These are phyloP conservation scores for Entomortierella beljakovae DNA, from an alignment of 192 early-diverging fungal species.

Conservation along the genomic window DNA sequence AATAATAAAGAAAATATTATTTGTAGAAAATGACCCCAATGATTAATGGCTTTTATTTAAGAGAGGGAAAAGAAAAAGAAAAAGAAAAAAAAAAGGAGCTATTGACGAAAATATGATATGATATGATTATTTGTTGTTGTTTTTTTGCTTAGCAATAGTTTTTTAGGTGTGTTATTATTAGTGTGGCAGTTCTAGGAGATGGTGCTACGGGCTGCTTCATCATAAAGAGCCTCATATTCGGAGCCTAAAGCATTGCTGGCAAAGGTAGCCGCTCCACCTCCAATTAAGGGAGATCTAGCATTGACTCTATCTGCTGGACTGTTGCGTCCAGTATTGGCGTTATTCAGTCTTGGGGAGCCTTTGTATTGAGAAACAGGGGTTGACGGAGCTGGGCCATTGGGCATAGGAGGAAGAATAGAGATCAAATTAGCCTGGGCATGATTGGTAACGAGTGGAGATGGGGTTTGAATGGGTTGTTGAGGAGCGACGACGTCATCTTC, in stretches of 20 bases:
- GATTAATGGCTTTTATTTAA: too few species aligned
- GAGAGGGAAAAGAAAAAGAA: not conserved
- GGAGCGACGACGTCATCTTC: not conserved
- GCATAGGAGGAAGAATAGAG: conserved; percentile 9
- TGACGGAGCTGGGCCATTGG: conserved; percentile 2
- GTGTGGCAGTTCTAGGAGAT: conserved; percentile 26
- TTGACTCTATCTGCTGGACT: conserved; percentile 10
- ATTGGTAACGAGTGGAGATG: not conserved
- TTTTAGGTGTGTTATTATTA: too few species aligned
- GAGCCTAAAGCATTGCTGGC: conserved; percentile 15
- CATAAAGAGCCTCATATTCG: conserved; percentile 47
- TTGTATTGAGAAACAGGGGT: conserved; percentile 6
- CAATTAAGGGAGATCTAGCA: conserved; percentile 9
- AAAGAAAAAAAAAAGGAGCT: not conserved
- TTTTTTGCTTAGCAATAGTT: not conserved
- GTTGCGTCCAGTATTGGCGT: not conserved
- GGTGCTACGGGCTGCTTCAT: conserved; percentile 52
- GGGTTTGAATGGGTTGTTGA: not conserved
- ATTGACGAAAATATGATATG: not conserved
- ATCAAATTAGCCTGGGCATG: not conserved
- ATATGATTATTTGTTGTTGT: not conserved
- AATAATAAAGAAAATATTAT: too few species aligned
- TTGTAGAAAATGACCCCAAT: too few species aligned
- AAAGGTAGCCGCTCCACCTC: not conserved
- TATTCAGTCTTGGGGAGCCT: conserved; percentile 7